Conservation (phyloP, 441 rosid species). For the Pelargonium fulgidum region DNA sequence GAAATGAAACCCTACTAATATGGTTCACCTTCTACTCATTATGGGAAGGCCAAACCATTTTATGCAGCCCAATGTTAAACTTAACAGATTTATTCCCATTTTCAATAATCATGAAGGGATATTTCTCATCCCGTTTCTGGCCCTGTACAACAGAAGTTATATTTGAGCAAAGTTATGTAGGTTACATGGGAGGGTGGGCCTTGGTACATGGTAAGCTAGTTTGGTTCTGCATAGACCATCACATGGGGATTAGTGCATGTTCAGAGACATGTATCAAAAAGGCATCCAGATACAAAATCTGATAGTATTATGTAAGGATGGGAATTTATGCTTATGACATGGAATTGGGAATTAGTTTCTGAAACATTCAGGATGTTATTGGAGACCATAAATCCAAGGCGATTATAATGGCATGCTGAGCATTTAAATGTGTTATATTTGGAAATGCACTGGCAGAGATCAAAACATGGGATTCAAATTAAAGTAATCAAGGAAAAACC, state of each 20-base stretch:
- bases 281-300: not conserved
- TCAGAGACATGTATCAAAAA: not conserved
- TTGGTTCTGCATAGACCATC: not conserved
- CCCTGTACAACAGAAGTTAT: too few species aligned
- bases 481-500: not conserved
- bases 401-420: not conserved
- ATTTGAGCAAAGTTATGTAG: too few species aligned
- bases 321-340: not conserved
- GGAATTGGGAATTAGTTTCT: not conserved
- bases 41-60: too few species aligned
- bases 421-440: not conserved
- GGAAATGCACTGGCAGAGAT: not conserved
- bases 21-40: too few species aligned
- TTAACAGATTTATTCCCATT: not conserved
- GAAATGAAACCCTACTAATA: too few species aligned
- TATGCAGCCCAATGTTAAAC: too few species aligned
- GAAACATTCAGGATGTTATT: not conserved
- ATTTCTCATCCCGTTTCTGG: too few species aligned
- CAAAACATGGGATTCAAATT: not conserved
- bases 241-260: not conserved
- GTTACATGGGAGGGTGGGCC: too few species aligned
- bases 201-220: not conserved
- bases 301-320: not conserved
- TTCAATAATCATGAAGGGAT: not conserved
- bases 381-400: not conserved